These are phyloP conservation scores for Pythium sp. DNA, from an alignment of 352 stramenopile genomes.

Conservation along the genomic window DNA sequence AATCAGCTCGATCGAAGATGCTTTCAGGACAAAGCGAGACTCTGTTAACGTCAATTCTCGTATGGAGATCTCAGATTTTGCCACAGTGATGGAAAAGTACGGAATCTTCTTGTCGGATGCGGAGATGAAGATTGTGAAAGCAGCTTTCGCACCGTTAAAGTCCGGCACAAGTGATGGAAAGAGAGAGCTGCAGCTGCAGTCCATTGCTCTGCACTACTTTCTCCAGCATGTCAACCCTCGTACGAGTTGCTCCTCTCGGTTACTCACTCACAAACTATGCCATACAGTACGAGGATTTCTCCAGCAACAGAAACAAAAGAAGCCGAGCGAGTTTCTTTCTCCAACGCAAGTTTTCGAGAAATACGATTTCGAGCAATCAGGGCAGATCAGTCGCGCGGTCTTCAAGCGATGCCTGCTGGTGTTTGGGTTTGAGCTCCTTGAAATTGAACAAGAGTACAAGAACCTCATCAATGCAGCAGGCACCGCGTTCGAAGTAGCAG, in stretches of 20 bases:
- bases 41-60: slow-evolving; percentile 20
- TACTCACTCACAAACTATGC: slow-evolving; percentile 64
- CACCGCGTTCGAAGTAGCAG: neutral
- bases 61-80: slow-evolving; percentile 10
- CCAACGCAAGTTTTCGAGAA: slow-evolving; percentile 46
- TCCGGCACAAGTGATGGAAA: neutral
- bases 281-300: slow-evolving; percentile 42
- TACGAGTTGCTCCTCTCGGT: slow-evolving; percentile 40
- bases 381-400: slow-evolving; percentile 49
- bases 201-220: slow-evolving; percentile 44
- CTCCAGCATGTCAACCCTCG: slow-evolving; percentile 57
- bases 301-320: slow-evolving; percentile 29
- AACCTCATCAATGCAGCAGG: slow-evolving; percentile 8
- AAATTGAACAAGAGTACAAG: slow-evolving; percentile 35
- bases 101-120: slow-evolving; percentile 35
- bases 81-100: slow-evolving; percentile 24
- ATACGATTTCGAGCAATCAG: slow-evolving; percentile 44
- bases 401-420: slow-evolving; percentile 64
- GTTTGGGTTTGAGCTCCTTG: slow-evolving; percentile 71
- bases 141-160: slow-evolving; percentile 17
- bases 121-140: slow-evolving; percentile 26
- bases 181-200: neutral
- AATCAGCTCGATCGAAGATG: slow-evolving; percentile 39
- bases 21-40: slow-evolving; percentile 20
- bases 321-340: slow-evolving; percentile 17